Percentiles rank a stretch among this genome's conserved stretches.
Evolutionary conservation across 2,329 filamentous ascomycete species (phyloP).

Genomic region (Mariannaea elegans): DNA sequence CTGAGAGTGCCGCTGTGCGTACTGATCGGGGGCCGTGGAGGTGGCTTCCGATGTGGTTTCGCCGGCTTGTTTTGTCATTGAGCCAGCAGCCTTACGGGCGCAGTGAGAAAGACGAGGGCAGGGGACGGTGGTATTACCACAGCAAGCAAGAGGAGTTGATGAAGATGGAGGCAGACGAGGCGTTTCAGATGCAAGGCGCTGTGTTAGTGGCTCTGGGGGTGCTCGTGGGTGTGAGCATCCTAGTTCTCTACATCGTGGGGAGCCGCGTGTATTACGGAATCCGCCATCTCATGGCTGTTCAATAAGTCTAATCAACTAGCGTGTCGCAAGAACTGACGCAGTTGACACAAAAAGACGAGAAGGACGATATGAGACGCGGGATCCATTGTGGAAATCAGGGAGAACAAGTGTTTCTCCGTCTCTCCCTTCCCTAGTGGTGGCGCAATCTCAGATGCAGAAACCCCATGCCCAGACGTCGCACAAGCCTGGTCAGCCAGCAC

Average conservation of each 20-base stretch:
- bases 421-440: too few species aligned
- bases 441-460: too few species aligned
- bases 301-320: too few species aligned
- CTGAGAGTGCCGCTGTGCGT: slow-evolving; percentile 39
- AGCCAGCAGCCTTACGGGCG: slow-evolving; percentile 10
- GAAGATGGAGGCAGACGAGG: slow-evolving; percentile 69
- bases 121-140: slow-evolving; percentile 57
- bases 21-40: slow-evolving; percentile 32
- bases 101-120: slow-evolving; percentile 33
- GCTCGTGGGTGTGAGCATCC: slow-evolving; percentile 19
- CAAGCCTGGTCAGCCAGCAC: slow-evolving; percentile 6
- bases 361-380: too few species aligned
- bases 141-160: slow-evolving; percentile 68
- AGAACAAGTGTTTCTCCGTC: too few species aligned
- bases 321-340: slow-evolving; percentile 1
- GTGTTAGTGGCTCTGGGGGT: slow-evolving; percentile 62
- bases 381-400: too few species aligned
- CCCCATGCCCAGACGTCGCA: too few species aligned
- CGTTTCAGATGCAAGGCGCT: slow-evolving; percentile 65
- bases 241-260: slow-evolving; percentile 25
- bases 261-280: slow-evolving; percentile 25
- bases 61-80: slow-evolving; percentile 47
- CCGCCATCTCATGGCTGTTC: slow-evolving; percentile 17
- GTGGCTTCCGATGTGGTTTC: slow-evolving; percentile 27
- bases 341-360: too few species aligned